phyloP scores from a whole-genome alignment of 805 yeast species.

The Starmerella gropengiesseri region DNA sequence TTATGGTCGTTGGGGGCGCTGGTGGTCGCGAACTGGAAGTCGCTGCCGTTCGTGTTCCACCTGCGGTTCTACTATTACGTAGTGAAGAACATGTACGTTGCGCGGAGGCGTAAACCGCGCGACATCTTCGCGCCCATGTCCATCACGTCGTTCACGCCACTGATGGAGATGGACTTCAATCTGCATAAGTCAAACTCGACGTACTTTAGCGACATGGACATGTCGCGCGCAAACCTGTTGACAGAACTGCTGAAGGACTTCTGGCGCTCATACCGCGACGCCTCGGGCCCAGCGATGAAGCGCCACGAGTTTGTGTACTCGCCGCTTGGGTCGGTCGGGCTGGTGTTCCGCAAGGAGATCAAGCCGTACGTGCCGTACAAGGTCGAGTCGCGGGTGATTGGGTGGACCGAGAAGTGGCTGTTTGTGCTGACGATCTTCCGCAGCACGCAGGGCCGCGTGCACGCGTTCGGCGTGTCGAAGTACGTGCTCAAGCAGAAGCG shows the following conservation, averaged over 20 bases:
- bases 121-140: constrained; percentile 14
- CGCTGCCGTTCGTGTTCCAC: constrained; percentile 57
- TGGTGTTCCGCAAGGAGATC: constrained; percentile 63
- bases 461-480: constrained; percentile 59
- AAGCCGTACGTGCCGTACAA: constrained; percentile 50
- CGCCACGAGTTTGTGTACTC: constrained; percentile 42
- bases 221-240: constrained; percentile 59
- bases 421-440: constrained; percentile 56
- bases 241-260: constrained; percentile 46
- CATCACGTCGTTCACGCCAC: constrained; percentile 47
- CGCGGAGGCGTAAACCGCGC: constrained; percentile 1
- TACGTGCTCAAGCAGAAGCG: constrained; percentile 74
- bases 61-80: constrained; percentile 47
- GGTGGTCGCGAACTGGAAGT: constrained; percentile 43
- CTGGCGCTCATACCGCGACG: constrained; percentile 37
- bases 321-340: constrained; percentile 66
- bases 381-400: constrained; percentile 48
- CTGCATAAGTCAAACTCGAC: constrained; percentile 82
- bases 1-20: constrained; percentile 19
- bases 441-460: constrained; percentile 26
- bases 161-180: constrained; percentile 75
- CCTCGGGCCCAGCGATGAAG: constrained; percentile 23
- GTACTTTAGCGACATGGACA: constrained; percentile 70
- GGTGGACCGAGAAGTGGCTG: constrained; percentile 86
- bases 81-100: constrained; percentile 23